These are phyloP conservation scores for Protomyces lactucae-debilis DNA, from an alignment of 1,139 yeast genomes.

Conservation along the genomic window DNA sequence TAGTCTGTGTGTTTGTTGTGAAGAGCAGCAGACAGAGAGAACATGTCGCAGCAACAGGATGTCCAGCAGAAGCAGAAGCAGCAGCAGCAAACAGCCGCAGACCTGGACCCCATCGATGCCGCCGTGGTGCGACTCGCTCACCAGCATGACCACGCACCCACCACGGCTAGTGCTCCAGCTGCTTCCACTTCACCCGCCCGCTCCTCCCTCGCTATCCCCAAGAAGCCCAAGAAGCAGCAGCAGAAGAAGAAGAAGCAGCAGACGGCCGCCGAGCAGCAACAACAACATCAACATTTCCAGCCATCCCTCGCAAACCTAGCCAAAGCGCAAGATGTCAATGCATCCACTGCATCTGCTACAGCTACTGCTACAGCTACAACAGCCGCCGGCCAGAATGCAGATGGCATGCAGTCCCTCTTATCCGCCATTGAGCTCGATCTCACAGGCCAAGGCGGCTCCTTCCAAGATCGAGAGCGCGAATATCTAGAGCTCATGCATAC, in stretches of 20 bases:
- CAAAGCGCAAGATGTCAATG: background rate
- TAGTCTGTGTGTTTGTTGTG: too few species aligned
- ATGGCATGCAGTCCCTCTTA: conserved; percentile 21
- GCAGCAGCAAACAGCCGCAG: background rate
- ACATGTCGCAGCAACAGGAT: too few species aligned
- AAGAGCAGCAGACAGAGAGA: too few species aligned
- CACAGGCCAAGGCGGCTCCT: background rate
- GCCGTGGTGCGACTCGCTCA: background rate
- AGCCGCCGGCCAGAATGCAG: background rate
- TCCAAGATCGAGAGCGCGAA: background rate
- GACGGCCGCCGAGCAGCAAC: background rate
- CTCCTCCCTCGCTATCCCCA: too few species aligned
- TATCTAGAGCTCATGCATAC: background rate
- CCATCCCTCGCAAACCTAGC: background rate
- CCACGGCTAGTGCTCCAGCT: too few species aligned
- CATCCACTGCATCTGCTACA: background rate
- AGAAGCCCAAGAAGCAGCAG: background rate
- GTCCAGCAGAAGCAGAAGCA: background rate
- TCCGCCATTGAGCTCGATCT: conserved; percentile 21
- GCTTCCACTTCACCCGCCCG: too few species aligned
- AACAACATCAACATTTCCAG: background rate
- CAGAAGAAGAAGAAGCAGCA: background rate
- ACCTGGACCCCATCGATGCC: background rate
- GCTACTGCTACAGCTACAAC: background rate
- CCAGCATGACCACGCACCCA: too few species aligned